These are phyloP conservation scores for Ophiostoma populinum DNA, from an alignment of 2,329 filamentous ascomycete species.

Conservation along the genomic window DNA sequence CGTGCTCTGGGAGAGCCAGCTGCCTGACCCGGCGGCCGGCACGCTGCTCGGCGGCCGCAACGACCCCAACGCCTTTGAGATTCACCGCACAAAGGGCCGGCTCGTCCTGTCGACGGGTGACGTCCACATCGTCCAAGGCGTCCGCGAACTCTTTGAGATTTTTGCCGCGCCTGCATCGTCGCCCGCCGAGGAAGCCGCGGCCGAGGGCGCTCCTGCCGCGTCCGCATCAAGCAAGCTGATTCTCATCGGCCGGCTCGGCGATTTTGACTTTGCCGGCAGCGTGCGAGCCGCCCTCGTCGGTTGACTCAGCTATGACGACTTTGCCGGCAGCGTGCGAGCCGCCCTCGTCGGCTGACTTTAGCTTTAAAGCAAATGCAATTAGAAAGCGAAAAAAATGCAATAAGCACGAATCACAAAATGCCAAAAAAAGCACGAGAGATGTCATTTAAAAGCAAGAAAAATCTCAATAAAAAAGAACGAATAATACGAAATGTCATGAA, in stretches of 20 bases:
- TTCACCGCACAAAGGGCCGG: constrained; percentile 77
- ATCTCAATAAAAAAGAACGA: too few relatives aligned
- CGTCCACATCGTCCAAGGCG: constrained; percentile 71
- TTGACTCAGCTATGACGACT: constrained; percentile 23
- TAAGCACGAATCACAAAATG: too few relatives aligned
- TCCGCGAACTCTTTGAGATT: constrained; percentile 86
- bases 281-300: constrained; percentile 8
- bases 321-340: constrained; percentile 25
- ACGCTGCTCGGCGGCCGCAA: constrained; percentile 1
- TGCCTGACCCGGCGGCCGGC: constrained; percentile 25
- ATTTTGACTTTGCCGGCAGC: constrained; percentile 33
- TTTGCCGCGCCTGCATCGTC: constrained; percentile 37
- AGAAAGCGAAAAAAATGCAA: too few relatives aligned
- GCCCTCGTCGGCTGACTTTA: not conserved
- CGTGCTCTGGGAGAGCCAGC: constrained; percentile 62
- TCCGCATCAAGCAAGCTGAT: constrained; percentile 37
- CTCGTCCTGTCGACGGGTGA: constrained; percentile 47
- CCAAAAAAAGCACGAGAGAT: too few relatives aligned
- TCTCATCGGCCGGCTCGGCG: constrained; percentile 39
- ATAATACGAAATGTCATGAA: too few relatives aligned
- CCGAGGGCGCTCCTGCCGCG: constrained; percentile 5
- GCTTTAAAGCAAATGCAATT: too few relatives aligned
- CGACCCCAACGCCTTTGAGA: constrained; percentile 40
- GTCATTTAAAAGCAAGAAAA: too few relatives aligned
- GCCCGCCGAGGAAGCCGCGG: constrained; percentile 13